These are phyloP conservation scores for Talaromyces proteolyticus DNA, from an alignment of 495 filamentous ascomycete species.

Conservation along the genomic window DNA sequence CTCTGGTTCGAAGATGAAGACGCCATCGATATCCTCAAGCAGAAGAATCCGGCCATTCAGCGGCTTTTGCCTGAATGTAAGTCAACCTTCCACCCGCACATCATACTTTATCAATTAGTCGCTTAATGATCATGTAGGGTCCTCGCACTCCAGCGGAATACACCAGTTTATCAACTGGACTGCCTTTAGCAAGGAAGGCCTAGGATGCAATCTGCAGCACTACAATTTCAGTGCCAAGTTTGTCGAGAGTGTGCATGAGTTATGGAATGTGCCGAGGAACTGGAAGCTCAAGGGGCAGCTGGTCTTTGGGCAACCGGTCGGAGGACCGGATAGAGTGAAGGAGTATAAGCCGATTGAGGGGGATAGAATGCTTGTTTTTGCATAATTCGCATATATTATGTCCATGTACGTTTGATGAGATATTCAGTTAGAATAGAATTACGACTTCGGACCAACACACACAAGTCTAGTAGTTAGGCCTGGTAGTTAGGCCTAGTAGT, in stretches of 20 bases:
- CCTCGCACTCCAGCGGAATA: slow-evolving; percentile 59
- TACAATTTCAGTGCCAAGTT: slow-evolving; percentile 57
- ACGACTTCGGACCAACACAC: no score
- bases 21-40: slow-evolving; percentile 43
- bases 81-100: slow-evolving; percentile 47
- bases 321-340: neutral
- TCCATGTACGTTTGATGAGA: no score
- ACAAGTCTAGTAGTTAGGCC: no score
- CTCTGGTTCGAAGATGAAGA: slow-evolving; percentile 60
- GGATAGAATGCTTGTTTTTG: neutral
- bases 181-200: slow-evolving; percentile 60
- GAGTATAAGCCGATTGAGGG: neutral
- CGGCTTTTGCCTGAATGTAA: slow-evolving; percentile 11
- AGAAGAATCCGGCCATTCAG: slow-evolving; percentile 29
- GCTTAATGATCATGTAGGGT: slow-evolving; percentile 47
- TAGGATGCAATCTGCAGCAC: slow-evolving; percentile 71
- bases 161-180: slow-evolving; percentile 61
- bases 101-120: neutral
- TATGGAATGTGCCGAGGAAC: slow-evolving; percentile 51
- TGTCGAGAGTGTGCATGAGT: slow-evolving; percentile 46
- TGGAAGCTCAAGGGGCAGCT: slow-evolving; percentile 60
- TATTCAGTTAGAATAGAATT: no score
- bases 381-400: no score
- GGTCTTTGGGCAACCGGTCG: slow-evolving; percentile 53
- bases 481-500: no score